Conservation (phyloP, 1,284 basidiomycete genomes). For the Serendipita sp. region DNA sequence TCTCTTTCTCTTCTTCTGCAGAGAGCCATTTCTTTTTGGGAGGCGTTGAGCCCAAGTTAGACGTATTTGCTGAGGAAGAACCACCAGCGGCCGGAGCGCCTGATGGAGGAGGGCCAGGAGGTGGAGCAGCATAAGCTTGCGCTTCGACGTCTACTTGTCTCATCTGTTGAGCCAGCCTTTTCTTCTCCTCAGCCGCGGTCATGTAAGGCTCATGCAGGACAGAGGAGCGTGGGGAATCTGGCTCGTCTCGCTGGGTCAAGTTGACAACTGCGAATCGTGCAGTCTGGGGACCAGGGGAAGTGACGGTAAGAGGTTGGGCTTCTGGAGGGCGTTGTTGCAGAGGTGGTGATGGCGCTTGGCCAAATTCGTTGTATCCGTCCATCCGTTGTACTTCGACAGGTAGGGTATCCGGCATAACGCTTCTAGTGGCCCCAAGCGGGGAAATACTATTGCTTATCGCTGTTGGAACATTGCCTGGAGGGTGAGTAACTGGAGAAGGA, state of each 20-base stretch:
- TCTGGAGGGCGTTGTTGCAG: background rate
- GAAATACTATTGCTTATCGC: background rate
- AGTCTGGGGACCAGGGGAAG: background rate
- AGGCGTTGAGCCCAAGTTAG: background rate
- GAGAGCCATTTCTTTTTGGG: constrained; percentile 1
- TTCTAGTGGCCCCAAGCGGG: background rate
- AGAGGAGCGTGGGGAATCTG: constrained; percentile 4
- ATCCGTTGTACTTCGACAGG: background rate
- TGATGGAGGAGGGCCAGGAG: background rate
- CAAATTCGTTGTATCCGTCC: background rate
- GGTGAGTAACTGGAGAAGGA: background rate
- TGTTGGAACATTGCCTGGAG: background rate
- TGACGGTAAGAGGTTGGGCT: background rate
- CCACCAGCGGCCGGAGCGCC: background rate
- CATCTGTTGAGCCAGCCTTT: background rate
- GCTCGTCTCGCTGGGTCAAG: background rate
- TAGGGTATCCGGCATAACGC: background rate
- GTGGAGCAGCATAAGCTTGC: background rate
- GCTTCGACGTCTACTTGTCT: background rate
- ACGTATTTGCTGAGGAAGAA: background rate
- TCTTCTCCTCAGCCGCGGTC: background rate
- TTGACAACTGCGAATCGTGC: constrained; percentile 1
- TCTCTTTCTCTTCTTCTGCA: constrained; percentile 4
- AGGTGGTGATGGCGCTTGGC: background rate
- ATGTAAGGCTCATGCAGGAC: background rate